phyloP scores from a whole-genome alignment of 345 rosid species.

The Noccaea caerulescens region DNA sequence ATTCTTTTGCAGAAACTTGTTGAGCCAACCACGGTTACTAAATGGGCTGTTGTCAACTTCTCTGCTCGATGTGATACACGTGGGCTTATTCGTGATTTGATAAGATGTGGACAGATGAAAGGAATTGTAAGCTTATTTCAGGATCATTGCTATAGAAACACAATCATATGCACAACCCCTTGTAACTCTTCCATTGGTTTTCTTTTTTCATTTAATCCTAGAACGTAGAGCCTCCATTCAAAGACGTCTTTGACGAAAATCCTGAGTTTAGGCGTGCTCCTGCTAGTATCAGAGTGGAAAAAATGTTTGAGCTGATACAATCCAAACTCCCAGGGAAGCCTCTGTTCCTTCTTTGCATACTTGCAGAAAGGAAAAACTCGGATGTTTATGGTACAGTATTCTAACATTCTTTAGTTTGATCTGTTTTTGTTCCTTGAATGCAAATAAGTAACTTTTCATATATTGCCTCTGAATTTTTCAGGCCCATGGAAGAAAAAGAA shows the following conservation, averaged over 20 bases:
- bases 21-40: conserved; percentile 66
- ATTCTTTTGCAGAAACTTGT: conserved; percentile 62
- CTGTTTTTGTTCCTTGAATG: background rate
- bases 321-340: conserved; percentile 74
- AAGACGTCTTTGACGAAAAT: conserved; percentile 56
- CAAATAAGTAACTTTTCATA: conserved; percentile 1
- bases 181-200: background rate
- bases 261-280: conserved; percentile 58
- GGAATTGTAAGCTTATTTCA: conserved; percentile 72
- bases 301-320: conserved; percentile 72
- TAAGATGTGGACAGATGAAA: conserved; percentile 71
- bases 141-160: background rate
- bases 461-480: conserved; percentile 27
- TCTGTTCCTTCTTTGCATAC: conserved; percentile 77
- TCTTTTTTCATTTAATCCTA: conserved; percentile 9
- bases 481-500: conserved; percentile 92
- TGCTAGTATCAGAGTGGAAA: conserved; percentile 71
- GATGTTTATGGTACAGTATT: conserved; percentile 70
- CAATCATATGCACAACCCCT: conserved; percentile 1
- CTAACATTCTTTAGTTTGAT: background rate
- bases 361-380: conserved; percentile 78
- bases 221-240: conserved; percentile 60
- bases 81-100: conserved; percentile 57
- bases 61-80: conserved; percentile 79
- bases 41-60: conserved; percentile 91